Conservation (phyloP, 2,329 filamentous ascomycete genomes). For the Trichoderma polysporum region DNA sequence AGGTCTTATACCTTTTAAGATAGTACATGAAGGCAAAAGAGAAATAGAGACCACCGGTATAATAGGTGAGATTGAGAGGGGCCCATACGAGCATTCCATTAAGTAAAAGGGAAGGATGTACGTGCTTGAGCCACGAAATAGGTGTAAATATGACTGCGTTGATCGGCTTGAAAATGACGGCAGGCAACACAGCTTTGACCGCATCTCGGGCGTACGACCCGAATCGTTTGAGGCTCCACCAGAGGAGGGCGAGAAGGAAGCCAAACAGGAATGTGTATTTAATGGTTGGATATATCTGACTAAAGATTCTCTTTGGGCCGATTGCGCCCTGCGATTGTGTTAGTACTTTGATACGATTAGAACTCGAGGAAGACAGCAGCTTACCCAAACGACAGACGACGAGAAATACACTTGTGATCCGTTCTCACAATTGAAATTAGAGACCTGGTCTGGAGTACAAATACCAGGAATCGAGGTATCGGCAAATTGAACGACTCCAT, state of each 20-base stretch:
- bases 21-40: constrained; percentile 46
- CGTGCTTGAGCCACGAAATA: constrained; percentile 35
- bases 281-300: constrained; percentile 42
- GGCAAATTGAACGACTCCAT: constrained; percentile 41
- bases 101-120: constrained; percentile 43
- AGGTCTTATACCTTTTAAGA: constrained; percentile 37
- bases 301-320: constrained; percentile 38
- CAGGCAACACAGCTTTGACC: constrained; percentile 7
- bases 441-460: constrained; percentile 33
- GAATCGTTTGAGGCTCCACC: constrained; percentile 68
- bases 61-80: constrained; percentile 44
- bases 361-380: neutral
- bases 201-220: constrained; percentile 22
- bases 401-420: constrained; percentile 37
- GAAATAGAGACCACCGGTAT: constrained; percentile 42
- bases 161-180: neutral
- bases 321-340: constrained; percentile 26
- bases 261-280: constrained; percentile 47
- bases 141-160: constrained; percentile 22
- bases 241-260: constrained; percentile 37
- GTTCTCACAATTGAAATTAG: constrained; percentile 34
- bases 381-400: constrained; percentile 34
- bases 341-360: neutral
- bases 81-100: constrained; percentile 40
- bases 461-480: constrained; percentile 33